Base-by-base conservation (phyloP, 1,139 yeast species). In the Zygotorulaspora mrakii region DNA sequence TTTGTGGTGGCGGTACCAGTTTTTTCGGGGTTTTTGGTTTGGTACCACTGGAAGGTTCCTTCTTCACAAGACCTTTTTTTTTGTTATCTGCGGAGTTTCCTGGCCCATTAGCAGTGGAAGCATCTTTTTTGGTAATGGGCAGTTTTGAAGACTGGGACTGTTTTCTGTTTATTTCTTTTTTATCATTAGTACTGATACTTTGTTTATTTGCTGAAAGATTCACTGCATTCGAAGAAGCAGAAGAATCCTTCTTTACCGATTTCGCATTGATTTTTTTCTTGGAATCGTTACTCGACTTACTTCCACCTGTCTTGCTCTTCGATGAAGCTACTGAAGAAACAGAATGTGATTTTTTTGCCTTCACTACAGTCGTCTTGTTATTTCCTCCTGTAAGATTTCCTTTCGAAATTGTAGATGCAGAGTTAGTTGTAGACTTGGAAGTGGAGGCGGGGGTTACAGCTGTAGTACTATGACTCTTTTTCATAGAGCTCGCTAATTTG, bases 1-100 rank as follows among this genome's bases (percentile, higher is more conserved):
- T 52, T 56, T 53, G 59, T 58, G 49, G 59, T 57, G 48, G 55
- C 57, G 53, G 40, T 6, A 46, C 39, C 14, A 53, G 34, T 27
- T 48, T 50, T 31, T 46, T 46, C 9, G 60, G 56, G 6, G 54
- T 45, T 28, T 49, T 52, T 6, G 44, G 23, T 31, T 43, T 45
- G 11, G 43, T 31, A 5, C 43, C 37, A 7, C 46, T 36, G 5
- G 35, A 28, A n/a, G 33, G 35, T 8, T 43, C 43, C 13, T 51
- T 45, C 18, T 57, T 61, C 3, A 59, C 47, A 5, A 59, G 44
- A 5, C 53, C 50, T 35, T 48, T 49, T 34, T 50, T 50, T 36
- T 47, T 51, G 9, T 42, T 27, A 14, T 38, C 45, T 12, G 33
- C 11, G 8, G 18, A 22, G 18, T 38, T 35, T 11, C 25, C 35